phyloP scores from a whole-genome alignment of 2,329 filamentous ascomycete species.

The Stemphylium lycopersici region DNA sequence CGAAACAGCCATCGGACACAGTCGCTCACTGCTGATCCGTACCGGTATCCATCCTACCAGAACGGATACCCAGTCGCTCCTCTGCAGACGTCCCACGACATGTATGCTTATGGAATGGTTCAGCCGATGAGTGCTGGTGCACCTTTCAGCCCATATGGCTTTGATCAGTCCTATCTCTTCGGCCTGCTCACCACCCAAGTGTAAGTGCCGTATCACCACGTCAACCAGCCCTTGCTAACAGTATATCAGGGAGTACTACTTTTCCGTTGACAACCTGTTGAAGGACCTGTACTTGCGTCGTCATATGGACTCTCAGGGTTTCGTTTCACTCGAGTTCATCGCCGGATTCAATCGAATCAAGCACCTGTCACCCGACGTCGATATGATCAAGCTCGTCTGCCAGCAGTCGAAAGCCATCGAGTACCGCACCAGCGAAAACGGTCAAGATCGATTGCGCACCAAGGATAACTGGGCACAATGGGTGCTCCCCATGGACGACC shows the following conservation, averaged over 20 bases:
- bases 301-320: constrained; percentile 95
- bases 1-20: constrained; percentile 63
- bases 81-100: constrained; percentile 56
- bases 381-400: constrained; percentile 76
- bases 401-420: constrained; percentile 76
- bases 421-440: constrained; percentile 75
- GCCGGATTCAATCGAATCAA: constrained; percentile 86
- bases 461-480: constrained; percentile 80
- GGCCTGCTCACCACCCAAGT: constrained; percentile 66
- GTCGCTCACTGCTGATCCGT: constrained; percentile 64
- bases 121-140: constrained; percentile 62
- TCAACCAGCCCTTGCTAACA: constrained; percentile 32
- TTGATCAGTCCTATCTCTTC: constrained; percentile 63
- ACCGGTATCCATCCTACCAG: constrained; percentile 49
- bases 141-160: constrained; percentile 62
- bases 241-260: constrained; percentile 83
- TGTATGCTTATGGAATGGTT: constrained; percentile 64
- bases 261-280: constrained; percentile 92
- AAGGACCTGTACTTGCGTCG: constrained; percentile 88
- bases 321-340: constrained; percentile 80
- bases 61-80: constrained; percentile 49
- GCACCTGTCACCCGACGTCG: constrained; percentile 71
- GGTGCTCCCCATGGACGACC: constrained; percentile 72
- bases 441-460: constrained; percentile 77
- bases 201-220: constrained; percentile 46